Base-by-base conservation (phyloP, 2,329 filamentous ascomycete genomes). In the Penicillium sp. region DNA sequence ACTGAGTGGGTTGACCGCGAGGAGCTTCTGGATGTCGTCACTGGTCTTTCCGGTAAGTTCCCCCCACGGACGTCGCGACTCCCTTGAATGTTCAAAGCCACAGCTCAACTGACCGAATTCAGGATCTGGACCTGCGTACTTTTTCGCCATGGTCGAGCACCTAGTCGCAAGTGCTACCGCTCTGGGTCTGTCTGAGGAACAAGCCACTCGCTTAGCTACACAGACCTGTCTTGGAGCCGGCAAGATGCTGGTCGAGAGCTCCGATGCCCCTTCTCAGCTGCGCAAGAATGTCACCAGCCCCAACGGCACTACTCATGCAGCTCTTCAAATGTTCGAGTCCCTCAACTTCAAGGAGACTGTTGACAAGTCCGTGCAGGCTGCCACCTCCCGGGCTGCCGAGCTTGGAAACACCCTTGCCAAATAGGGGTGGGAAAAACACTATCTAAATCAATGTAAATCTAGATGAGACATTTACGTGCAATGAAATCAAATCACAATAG, bases 71-170 rank as follows among this genome's bases (percentile, higher is more conserved):
- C 7, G 36, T 24, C 32, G 2, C 9, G 6, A 6, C 8, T 40
- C 48, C 4, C 11, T 36, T 48, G 13, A 45, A 36, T n/a, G 7
- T 14, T 21, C 4, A 24, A 42, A 3, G 13, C 3, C n/a, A 16
- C 5, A 27, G 40, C 18, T 8, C 38, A 46, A 44, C 48, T 60
- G 16, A 61, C 34, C 2, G 2, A 14, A 9, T 36, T 14, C 18
- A 71, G 69, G 69, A 49, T 72, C 69, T n/a, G 69, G 69, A 10
- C 69, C 69, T 5, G 69, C 69, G 7, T 72, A 72, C 45, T 72
- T 72, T 61, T 72, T 72, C 55, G 69, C 69, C 22, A 71, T 72
- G 68, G 69, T 72, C 16, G 69, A 72, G 47, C 68, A 72, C 46
- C 51, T 72, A 3, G 52, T 71, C 29, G 60, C 68, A 27, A 71